A percentile compares a stretch with the other conserved stretches of the same genome.
These are phyloP conservation scores for Aspergillus cristatus DNA, from an alignment of 495 filamentous ascomycete species.

Conservation along the genomic window DNA sequence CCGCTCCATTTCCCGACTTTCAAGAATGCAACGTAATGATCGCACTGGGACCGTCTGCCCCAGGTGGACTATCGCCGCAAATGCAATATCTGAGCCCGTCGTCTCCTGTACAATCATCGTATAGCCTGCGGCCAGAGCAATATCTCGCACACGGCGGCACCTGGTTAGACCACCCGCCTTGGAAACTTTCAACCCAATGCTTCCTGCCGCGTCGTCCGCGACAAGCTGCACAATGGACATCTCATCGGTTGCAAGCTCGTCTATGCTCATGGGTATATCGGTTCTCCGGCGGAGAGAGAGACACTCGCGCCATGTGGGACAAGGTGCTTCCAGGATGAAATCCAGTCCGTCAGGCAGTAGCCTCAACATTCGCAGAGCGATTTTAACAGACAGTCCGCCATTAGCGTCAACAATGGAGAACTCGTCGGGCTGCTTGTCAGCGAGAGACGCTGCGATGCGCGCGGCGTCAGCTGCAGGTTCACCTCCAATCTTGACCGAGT, in stretches of 20 bases:
- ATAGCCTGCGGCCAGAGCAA: conserved; percentile 5
- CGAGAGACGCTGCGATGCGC: conserved; percentile 4
- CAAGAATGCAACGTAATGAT: conserved; percentile 2
- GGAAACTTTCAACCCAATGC: conserved; percentile 2
- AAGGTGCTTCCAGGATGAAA: conserved; percentile 7
- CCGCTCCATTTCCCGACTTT: conserved; percentile 5
- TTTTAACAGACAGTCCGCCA: conserved; percentile 4
- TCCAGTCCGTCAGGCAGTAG: conserved; percentile 3
- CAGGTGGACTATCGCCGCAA: conserved; percentile 8
- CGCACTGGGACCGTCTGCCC: conserved; percentile 4
- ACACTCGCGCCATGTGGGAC: conserved; percentile 4
- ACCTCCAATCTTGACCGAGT: conserved; percentile 2
- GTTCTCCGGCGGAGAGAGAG: conserved; percentile 3
- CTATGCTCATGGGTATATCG: conserved; percentile 1
- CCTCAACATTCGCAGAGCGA: conserved; percentile 4
- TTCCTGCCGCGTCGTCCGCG: conserved; percentile 1
- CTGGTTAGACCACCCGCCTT: conserved; percentile 1
- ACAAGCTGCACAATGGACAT: neutral
- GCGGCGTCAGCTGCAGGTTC: conserved; percentile 2
- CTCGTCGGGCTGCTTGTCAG: conserved; percentile 4
- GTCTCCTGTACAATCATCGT: conserved; percentile 6
- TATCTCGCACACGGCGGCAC: conserved; percentile 3
- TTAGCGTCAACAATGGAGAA: conserved; percentile 7
- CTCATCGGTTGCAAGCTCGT: conserved; percentile 3
- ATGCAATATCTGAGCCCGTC: conserved; percentile 5